Evolutionary conservation across 2,329 filamentous ascomycete species (phyloP).

Genomic region (Arthrobotrys conoides): DNA sequence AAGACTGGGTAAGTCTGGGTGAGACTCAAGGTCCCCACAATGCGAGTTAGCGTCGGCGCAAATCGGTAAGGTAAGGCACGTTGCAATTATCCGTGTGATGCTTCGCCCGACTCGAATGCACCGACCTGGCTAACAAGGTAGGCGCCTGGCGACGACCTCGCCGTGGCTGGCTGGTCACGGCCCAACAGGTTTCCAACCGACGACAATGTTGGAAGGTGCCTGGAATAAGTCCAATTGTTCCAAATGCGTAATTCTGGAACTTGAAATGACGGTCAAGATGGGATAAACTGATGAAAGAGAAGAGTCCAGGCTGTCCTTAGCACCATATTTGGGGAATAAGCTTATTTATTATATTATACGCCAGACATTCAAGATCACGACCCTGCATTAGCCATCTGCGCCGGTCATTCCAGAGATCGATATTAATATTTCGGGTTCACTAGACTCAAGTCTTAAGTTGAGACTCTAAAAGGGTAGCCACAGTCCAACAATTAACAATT

Average conservation of each 20-base stretch:
- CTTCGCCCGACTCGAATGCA: conserved; percentile 7
- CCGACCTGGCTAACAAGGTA: conserved; percentile 21
- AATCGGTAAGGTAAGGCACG: conserved; percentile 50
- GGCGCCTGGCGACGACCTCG: conserved; percentile 3
- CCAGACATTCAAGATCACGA: background rate
- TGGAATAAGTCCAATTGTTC: conserved; percentile 15
- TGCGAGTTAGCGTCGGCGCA: conserved; percentile 40
- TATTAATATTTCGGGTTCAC: too few relatives aligned
- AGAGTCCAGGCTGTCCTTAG: conserved; percentile 20
- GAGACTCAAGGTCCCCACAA: conserved; percentile 27
- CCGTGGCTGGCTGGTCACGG: background rate
- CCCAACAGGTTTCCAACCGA: conserved; percentile 16
- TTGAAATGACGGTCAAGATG: conserved; percentile 1
- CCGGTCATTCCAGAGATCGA: too few relatives aligned
- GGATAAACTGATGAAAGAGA: background rate
- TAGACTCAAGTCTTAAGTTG: too few relatives aligned
- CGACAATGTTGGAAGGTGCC: conserved; percentile 25
- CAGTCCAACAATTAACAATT: background rate
- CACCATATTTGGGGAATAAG: background rate
- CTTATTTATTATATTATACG: background rate
- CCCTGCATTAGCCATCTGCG: background rate
- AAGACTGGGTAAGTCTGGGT: background rate
- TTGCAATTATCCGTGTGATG: conserved; percentile 41
- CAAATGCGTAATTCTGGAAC: background rate
- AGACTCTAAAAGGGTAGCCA: background rate